Evolutionary conservation across 2,329 filamentous ascomycete genomes (phyloP).

Genomic region (Sporothrix mexicana): DNA sequence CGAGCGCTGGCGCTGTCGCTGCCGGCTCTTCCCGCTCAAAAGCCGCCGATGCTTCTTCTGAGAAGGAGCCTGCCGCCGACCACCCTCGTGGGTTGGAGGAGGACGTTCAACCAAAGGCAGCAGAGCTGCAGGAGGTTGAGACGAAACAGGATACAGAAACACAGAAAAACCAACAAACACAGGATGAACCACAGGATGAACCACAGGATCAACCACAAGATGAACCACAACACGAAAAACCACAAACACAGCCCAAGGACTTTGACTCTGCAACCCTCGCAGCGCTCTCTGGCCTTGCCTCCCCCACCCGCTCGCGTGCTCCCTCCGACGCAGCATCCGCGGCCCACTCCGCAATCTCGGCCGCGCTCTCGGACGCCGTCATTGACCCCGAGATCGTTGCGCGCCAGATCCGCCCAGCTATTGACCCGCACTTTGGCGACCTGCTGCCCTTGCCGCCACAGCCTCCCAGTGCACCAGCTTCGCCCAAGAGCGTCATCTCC

Average conservation of each 20-base stretch:
- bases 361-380: constrained; percentile 42
- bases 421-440: constrained; percentile 70
- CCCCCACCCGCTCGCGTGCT: constrained; percentile 8
- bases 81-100: constrained; percentile 30
- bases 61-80: constrained; percentile 45
- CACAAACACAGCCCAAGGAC: not conserved
- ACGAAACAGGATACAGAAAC: not conserved
- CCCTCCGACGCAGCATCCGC: not conserved
- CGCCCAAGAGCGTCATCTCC: constrained; percentile 46
- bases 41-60: constrained; percentile 53
- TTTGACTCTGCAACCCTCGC: not conserved
- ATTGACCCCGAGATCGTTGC: constrained; percentile 64
- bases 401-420: constrained; percentile 66
- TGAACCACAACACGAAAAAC: not conserved
- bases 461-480: constrained; percentile 63
- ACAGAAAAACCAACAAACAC: not conserved
- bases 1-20: not conserved
- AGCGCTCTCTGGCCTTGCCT: not conserved
- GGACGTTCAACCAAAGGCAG: not conserved
- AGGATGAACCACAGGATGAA: not conserved
- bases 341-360: constrained; percentile 29
- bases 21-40: constrained; percentile 52
- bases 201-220: constrained; percentile 2
- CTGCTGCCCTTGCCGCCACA: constrained; percentile 68
- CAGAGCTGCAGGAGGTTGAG: not conserved